Percentiles rank a stretch among this genome's conserved stretches.
Conservation (phyloP, 1,139 yeast genomes). For the Saccharomyces hybrid region DNA sequence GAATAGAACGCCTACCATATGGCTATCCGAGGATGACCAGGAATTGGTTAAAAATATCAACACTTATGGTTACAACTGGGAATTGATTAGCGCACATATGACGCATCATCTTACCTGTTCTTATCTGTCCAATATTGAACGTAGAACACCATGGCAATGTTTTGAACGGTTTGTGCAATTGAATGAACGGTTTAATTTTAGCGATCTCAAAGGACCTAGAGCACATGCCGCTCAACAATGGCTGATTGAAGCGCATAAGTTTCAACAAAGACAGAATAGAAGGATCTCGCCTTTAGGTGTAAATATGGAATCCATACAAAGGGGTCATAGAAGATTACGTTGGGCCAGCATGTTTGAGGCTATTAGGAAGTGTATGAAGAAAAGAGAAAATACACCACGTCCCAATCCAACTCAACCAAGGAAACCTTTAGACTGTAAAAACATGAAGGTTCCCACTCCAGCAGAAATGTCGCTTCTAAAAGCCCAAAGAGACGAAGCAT, state of each 20-base stretch:
- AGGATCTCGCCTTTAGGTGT: slow-evolving; percentile 89
- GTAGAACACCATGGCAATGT: slow-evolving; percentile 98
- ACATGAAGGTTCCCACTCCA: slow-evolving; percentile 59
- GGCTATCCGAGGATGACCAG: slow-evolving; percentile 93
- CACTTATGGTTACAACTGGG: slow-evolving; percentile 91
- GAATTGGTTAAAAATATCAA: slow-evolving; percentile 72
- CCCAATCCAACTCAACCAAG: slow-evolving; percentile 41
- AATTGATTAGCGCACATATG: slow-evolving; percentile 75
- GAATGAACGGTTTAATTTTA: slow-evolving; percentile 76
- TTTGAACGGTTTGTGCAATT: slow-evolving; percentile 92
- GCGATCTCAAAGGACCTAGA: slow-evolving; percentile 82
- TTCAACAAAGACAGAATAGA: slow-evolving; percentile 73
- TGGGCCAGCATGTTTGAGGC: slow-evolving; percentile 99
- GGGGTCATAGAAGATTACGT: slow-evolving; percentile 82
- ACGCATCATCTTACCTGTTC: slow-evolving; percentile 55
- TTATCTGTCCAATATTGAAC: slow-evolving; percentile 79
- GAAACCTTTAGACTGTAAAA: slow-evolving; percentile 35
- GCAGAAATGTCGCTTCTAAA: slow-evolving; percentile 75
- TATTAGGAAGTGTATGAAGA: slow-evolving; percentile 80
- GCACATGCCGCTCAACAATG: slow-evolving; percentile 83
- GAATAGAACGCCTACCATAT: slow-evolving; percentile 80
- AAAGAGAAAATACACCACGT: slow-evolving; percentile 64
- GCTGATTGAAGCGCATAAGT: slow-evolving; percentile 85
- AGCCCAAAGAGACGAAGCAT: slow-evolving; percentile 75
- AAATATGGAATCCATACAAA: slow-evolving; percentile 80